phyloP scores from a whole-genome alignment of 208 protist species.

The Wallacemonas rigidus region DNA sequence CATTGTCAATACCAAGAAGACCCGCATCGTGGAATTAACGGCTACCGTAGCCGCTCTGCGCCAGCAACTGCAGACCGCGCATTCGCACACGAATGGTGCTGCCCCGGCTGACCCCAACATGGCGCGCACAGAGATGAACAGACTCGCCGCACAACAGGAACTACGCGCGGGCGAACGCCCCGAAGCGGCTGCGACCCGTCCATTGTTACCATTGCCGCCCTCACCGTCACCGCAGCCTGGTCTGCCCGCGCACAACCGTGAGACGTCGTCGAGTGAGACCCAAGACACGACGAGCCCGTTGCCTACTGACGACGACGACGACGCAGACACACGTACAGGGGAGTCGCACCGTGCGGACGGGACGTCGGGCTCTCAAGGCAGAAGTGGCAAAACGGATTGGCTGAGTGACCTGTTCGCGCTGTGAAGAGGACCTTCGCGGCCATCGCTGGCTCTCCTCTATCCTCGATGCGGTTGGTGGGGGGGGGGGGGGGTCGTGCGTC shows the following conservation, averaged over 20 bases:
- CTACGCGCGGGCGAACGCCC: background rate
- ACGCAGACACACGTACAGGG: background rate
- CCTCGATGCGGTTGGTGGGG: too few relatives aligned
- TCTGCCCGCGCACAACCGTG: too few relatives aligned
- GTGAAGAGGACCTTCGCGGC: background rate
- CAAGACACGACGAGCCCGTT: background rate
- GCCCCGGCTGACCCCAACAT: background rate
- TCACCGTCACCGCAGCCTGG: too few relatives aligned
- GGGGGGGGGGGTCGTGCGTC: too few relatives aligned
- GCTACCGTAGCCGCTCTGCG: background rate
- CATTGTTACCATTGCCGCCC: too few relatives aligned
- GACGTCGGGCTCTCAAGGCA: background rate
- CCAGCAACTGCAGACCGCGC: background rate
- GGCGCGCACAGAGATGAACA: background rate
- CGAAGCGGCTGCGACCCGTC: too few relatives aligned
- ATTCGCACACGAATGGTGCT: background rate
- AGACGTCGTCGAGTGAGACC: background rate
- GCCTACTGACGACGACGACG: background rate
- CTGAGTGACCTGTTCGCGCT: conserved; percentile 13
- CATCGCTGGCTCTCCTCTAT: too few relatives aligned
- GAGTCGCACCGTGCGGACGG: background rate
- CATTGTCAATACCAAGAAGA: conserved; percentile 24
- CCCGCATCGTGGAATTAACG: conserved; percentile 13
- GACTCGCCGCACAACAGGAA: background rate
- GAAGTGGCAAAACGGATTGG: conserved; percentile 6